Base-by-base conservation (phyloP, 768 basidiomycete species). In the Psilocybe tampanensis region DNA sequence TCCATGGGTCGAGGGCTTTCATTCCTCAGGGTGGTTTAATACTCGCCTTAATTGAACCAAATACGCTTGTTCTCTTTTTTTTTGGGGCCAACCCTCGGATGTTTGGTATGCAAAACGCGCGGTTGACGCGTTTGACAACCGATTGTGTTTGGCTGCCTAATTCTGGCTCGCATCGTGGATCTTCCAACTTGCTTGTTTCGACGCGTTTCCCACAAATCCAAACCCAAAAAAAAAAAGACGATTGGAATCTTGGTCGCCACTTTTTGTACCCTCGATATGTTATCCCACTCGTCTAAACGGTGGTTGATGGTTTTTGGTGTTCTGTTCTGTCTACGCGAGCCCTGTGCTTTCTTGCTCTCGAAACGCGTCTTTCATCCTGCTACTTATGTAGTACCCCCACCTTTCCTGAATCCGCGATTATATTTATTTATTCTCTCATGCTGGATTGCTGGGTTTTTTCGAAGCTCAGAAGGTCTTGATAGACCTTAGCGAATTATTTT, bases 101-200 rank as follows among this genome's bases (percentile, higher is more conserved):
- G 41, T 44, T 22, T 43, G n/a, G 44, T 51, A 32, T 26, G 32
- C 24, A 36, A 44, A 50, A 62, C 54, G 54, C 47, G 57, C 47
- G 34, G 54, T 39, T 29, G 53, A 59, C 54, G 57, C 51, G 54
- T 56, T 52, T 36, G 29, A 52, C 23, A 36, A 33, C 54, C 23
- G 44, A 42, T 47, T 52, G 24, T 49, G 51, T 42, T 55, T 56
- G 44, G n/a, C 50, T 32, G 26, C 49, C 54, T 50, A 49, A 42
- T 59, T 59, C 53, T 59, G 53, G 53, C 58, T 55, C 39, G 33
- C 52, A 54, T 59, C 58, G 53, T 54, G 53, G 34, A 47, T 47
- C 33, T 47, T 39, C 33, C 15, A 45, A n/a, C n/a, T n/a, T n/a
- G n/a, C n/a, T n/a, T 19, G 22, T 44, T 41, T 12, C 18, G 12